These are phyloP conservation scores for Hypsizygus ulmarius DNA, from an alignment of 1,284 basidiomycete species.

Conservation along the genomic window DNA sequence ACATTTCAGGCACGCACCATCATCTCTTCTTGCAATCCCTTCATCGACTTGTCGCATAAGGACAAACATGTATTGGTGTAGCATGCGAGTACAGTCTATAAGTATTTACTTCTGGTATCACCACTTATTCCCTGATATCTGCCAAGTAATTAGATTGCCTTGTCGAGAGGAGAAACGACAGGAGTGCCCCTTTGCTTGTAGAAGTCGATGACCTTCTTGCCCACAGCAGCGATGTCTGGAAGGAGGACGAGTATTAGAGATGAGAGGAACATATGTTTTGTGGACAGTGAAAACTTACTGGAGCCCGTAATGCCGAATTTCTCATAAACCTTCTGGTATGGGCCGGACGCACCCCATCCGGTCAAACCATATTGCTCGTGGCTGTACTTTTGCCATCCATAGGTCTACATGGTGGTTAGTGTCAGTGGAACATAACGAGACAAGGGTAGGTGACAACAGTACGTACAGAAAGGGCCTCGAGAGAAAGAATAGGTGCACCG, in stretches of 20 bases:
- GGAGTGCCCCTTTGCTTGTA: slow-evolving; percentile 80
- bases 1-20: too few species aligned
- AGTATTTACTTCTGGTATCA: slow-evolving; percentile 3
- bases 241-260: slow-evolving; percentile 11
- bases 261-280: slow-evolving; percentile 4
- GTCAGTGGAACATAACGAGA: background rate
- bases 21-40: too few species aligned
- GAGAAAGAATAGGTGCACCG: slow-evolving; percentile 86
- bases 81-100: slow-evolving; percentile 11
- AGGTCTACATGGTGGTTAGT: slow-evolving; percentile 43
- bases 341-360: slow-evolving; percentile 87
- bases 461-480: slow-evolving; percentile 78
- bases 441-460: slow-evolving; percentile 9
- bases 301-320: slow-evolving; percentile 85
- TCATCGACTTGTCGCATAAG: background rate
- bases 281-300: slow-evolving; percentile 44
- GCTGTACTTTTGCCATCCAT: slow-evolving; percentile 84
- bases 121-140: slow-evolving; percentile 8
- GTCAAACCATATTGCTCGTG: slow-evolving; percentile 86
- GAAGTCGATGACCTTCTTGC: slow-evolving; percentile 85
- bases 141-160: slow-evolving; percentile 48
- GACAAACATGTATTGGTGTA: slow-evolving; percentile 3
- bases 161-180: slow-evolving; percentile 78
- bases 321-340: slow-evolving; percentile 87
- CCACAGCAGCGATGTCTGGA: slow-evolving; percentile 73